These are phyloP conservation scores for Panus rudis DNA, from an alignment of 768 basidiomycete genomes.

Conservation along the genomic window DNA sequence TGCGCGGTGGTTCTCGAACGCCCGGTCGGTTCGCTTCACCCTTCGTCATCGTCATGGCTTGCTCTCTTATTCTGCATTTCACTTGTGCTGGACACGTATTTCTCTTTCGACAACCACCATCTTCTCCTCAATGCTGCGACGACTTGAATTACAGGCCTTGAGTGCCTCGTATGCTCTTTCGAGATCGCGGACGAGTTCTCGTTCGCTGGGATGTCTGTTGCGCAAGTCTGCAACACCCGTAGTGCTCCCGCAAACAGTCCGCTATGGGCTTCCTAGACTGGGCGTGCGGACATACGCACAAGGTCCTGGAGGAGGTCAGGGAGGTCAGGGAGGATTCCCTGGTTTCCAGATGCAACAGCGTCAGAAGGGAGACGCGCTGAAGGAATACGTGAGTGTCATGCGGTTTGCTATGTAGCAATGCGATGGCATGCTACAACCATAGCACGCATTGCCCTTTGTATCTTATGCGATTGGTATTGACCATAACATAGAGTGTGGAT, in stretches of 20 bases:
- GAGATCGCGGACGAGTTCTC: no score
- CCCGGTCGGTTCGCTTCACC: no score
- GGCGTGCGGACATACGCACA: slow-evolving; percentile 38
- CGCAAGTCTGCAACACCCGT: background rate
- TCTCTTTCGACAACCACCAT: no score
- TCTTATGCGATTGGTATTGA: no score
- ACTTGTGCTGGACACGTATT: no score
- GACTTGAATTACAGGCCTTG: background rate
- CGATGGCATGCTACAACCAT: no score
- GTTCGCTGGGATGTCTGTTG: no score
- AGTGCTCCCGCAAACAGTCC: background rate
- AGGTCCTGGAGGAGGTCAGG: slow-evolving; percentile 33
- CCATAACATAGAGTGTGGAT: slow-evolving; percentile 61
- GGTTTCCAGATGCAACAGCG: slow-evolving; percentile 54
- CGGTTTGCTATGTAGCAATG: no score
- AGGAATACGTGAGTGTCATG: slow-evolving; percentile 58
- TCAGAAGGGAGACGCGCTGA: slow-evolving; percentile 79
- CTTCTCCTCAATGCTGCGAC: background rate
- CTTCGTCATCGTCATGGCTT: no score
- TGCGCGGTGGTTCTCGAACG: no score
- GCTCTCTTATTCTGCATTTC: no score
- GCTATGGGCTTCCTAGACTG: background rate
- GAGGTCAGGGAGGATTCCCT: slow-evolving; percentile 43
- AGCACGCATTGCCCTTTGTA: no score
- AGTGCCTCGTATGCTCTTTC: background rate